Evolutionary conservation across 257 asterid genomes (phyloP), one percentile per base, ranked within the genome.

Genomic region (Agastache rugosa): DNA sequence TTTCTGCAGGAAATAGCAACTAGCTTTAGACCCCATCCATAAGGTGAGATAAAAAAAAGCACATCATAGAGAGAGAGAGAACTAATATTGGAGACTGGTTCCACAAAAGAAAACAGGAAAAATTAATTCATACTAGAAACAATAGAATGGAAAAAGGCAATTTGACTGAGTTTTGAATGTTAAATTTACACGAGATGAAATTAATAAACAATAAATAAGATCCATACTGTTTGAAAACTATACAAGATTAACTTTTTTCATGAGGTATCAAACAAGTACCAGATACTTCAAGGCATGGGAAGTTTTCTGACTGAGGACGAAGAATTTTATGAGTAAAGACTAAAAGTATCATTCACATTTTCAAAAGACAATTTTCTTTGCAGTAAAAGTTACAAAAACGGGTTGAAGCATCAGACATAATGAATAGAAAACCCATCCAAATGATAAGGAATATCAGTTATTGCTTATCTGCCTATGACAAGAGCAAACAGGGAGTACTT

Each of bases 91-190:
- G 34, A 29, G 34, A 15, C 54, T 47, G 54, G 22, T 71, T 56
- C 63, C 48, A 34, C 39, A 20, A 11, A 23, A 16, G 34, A 4
- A 56, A 71, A 42, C 5, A 2, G 19, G 41, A 58, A 48, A 12
- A 17, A 41, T 6, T n/a, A 60, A 10, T 44, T 17, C 34, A 34
- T 15, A 56, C 2, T 47, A 45, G 61, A 45, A 22, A 11, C 27
- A 42, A 27, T 16, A 42, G 74, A 56, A 23, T 11, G 63, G 10
- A 1, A 75, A 75, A 75, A 67, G 69, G 53, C 44, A 11, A 54
- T 27, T 27, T 12, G 7, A 23, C 25, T 34, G 23, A 41, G 20
- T 20, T 63, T 63, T 53, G 9, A 39, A 11, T 11, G 31, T 23
- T 41, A 51, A 22, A 19, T 54, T 54, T 8, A 20, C 61, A 22